Conservation (phyloP, 2,329 filamentous ascomycete genomes). For the Alternaria metachromatica region DNA sequence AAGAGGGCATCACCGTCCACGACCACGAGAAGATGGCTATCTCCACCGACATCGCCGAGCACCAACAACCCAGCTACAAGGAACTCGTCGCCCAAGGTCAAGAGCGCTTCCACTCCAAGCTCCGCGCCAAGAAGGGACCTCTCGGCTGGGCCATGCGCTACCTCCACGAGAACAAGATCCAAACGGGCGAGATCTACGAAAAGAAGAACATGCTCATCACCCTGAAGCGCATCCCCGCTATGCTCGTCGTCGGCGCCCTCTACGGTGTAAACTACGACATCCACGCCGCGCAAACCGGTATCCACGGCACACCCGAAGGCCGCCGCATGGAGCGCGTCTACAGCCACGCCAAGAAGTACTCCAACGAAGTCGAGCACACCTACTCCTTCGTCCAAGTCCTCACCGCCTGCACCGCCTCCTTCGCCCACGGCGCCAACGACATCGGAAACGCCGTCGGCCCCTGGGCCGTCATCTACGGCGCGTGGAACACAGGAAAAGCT, state of each 20-base stretch:
- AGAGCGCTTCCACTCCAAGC: conserved; percentile 66
- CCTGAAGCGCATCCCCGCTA: conserved; percentile 71
- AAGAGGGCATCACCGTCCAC: conserved; percentile 39
- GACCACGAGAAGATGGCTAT: conserved; percentile 42
- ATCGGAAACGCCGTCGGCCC: conserved; percentile 48
- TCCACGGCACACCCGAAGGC: conserved; percentile 75
- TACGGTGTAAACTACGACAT: conserved; percentile 86
- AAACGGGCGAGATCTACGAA: conserved; percentile 76
- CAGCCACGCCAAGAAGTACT: conserved; percentile 49
- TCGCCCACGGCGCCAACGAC: conserved; percentile 76
- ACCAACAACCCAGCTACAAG: conserved; percentile 65
- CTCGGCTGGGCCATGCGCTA: conserved; percentile 85
- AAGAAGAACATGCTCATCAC: conserved; percentile 70
- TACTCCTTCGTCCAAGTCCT: conserved; percentile 61
- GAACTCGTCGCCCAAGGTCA: conserved; percentile 65
- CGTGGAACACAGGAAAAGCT: conserved; percentile 65
- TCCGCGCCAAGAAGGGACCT: conserved; percentile 68
- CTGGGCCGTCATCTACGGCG: conserved; percentile 48
- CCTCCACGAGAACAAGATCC: conserved; percentile 76
- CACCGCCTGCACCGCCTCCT: conserved; percentile 50
- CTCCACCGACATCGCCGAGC: conserved; percentile 57
- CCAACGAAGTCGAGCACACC: conserved; percentile 48
- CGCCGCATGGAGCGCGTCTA: conserved; percentile 74
- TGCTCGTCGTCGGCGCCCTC: conserved; percentile 66
- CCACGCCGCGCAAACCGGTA: conserved; percentile 74